Percentiles rank a stretch among this genome's conserved stretches.
Conservation (phyloP, 2,329 filamentous ascomycete genomes). For the Macrophomina phaseolina region DNA sequence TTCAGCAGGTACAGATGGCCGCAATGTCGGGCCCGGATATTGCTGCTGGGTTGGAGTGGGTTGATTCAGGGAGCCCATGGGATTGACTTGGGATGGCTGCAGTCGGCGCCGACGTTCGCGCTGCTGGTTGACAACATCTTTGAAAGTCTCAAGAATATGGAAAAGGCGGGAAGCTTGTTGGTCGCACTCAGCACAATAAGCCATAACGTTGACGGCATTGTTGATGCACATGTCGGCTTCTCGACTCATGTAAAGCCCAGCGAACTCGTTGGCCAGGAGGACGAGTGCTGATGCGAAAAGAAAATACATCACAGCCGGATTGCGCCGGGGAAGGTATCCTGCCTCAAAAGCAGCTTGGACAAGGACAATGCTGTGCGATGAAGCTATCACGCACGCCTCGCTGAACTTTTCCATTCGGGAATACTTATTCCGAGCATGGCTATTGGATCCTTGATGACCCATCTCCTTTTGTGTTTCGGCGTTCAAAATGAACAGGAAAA, state of each 20-base stretch:
- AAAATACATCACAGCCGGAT: conserved; percentile 50
- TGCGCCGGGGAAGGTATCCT: conserved; percentile 46
- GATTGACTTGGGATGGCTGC: conserved; percentile 27
- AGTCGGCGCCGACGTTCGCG: conserved; percentile 36
- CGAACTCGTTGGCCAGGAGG: conserved; percentile 49
- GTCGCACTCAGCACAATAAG: conserved; percentile 48
- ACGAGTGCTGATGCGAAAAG: conserved; percentile 49
- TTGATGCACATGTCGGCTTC: conserved; percentile 44
- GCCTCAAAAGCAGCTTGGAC: conserved; percentile 49
- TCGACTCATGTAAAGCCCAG: conserved; percentile 41
- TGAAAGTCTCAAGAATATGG: conserved; percentile 46
- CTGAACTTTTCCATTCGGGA: conserved; percentile 55
- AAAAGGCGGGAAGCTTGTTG: conserved; percentile 47
- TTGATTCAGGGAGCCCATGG: conserved; percentile 27
- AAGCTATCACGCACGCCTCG: conserved; percentile 50
- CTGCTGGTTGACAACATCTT: conserved; percentile 45
- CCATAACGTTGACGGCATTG: conserved; percentile 48
- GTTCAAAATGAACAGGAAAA: conserved; percentile 65
- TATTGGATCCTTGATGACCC: conserved; percentile 35
- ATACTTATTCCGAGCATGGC: conserved; percentile 32
- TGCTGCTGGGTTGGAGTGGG: conserved; percentile 21
- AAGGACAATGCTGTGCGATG: conserved; percentile 48
- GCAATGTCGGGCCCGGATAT: conserved; percentile 21
- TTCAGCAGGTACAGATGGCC: background rate
- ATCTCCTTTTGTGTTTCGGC: conserved; percentile 46